phyloP scores from a whole-genome alignment of 805 yeast genomes.

The Wickerhamiella nectarea region DNA sequence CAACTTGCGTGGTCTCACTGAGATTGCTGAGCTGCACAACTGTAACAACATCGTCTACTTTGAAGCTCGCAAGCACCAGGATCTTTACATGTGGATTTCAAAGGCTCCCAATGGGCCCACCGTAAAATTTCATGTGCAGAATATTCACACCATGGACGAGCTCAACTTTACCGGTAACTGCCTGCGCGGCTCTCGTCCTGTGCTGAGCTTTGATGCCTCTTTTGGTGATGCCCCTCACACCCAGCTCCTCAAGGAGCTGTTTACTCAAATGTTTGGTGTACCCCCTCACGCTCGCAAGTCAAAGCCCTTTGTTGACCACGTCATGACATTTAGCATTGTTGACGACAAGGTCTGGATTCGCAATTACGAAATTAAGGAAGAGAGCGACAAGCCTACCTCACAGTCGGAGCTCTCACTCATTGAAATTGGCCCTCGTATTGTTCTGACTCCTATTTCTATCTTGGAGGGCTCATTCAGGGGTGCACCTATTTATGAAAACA shows the following conservation, averaged over 20 bases:
- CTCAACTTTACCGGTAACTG: constrained; percentile 94
- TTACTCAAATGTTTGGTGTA: constrained; percentile 77
- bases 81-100: constrained; percentile 84
- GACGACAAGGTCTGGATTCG: constrained; percentile 94
- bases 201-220: constrained; percentile 71
- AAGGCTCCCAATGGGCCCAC: constrained; percentile 99
- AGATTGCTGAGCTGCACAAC: constrained; percentile 91
- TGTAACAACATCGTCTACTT: constrained; percentile 90
- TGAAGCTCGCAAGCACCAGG: constrained; percentile 93
- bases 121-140: constrained; percentile 81
- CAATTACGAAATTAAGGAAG: constrained; percentile 76
- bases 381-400: constrained; percentile 27
- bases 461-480: constrained; percentile 97
- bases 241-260: constrained; percentile 67
- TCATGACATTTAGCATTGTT: constrained; percentile 80
- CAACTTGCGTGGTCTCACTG: constrained; percentile 76
- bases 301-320: constrained; percentile 92
- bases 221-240: constrained; percentile 61
- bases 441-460: constrained; percentile 77
- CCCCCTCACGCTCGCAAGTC: constrained; percentile 87
- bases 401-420: constrained; percentile 60
- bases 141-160: constrained; percentile 91
- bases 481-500: constrained; percentile 92
- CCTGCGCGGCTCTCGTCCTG: constrained; percentile 86
- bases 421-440: constrained; percentile 95